phyloP scores from a whole-genome alignment of 306 rosid genomes.

The Cotoneaster glaucophyllus region DNA sequence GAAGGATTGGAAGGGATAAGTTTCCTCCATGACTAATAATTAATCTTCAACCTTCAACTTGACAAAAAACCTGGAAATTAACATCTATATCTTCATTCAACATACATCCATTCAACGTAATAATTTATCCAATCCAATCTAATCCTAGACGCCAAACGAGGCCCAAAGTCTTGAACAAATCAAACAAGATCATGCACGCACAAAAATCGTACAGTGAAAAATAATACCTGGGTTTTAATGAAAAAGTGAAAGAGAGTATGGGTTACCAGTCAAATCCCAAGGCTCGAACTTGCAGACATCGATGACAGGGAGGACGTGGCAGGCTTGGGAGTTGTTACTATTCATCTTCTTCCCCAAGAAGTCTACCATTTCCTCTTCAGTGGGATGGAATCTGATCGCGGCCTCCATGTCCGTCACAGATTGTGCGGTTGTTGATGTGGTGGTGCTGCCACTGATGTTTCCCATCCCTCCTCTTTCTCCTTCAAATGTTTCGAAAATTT shows the following conservation, averaged over 20 bases:
- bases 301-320: constrained; percentile 28
- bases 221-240: neutral
- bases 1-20: too few species aligned
- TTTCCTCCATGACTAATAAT: too few species aligned
- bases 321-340: neutral
- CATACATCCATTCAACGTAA: too few species aligned
- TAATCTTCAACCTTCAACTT: too few species aligned
- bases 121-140: too few species aligned
- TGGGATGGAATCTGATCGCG: neutral
- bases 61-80: too few species aligned
- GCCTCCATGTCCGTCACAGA: neutral
- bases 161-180: too few species aligned
- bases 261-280: constrained; percentile 37
- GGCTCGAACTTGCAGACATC: constrained; percentile 47
- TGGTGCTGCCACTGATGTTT: neutral
- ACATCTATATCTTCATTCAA: too few species aligned
- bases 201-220: neutral
- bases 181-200: neutral
- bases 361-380: neutral
- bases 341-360: constrained; percentile 32
- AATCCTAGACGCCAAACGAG: too few species aligned
- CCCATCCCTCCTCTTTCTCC: neutral
- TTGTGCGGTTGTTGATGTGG: neutral
- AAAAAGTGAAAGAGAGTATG: neutral
- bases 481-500: too few species aligned